Evolutionary conservation across 108 stramenopile species (phyloP).

Genomic region (Discostella stelligeroides): DNA sequence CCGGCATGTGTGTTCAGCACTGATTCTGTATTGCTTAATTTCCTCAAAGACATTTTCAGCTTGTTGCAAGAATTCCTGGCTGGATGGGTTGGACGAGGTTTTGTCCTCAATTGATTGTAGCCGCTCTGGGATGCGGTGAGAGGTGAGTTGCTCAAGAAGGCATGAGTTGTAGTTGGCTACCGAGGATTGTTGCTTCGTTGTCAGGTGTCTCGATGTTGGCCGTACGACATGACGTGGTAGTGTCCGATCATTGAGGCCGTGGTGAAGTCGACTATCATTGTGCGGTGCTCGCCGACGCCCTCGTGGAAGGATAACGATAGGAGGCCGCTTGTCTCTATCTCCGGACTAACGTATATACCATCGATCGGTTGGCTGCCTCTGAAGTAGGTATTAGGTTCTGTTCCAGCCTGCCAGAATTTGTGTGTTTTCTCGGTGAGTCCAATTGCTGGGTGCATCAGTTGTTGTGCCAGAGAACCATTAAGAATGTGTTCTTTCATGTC

Average conservation of each 20-base stretch:
- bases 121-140: neutral
- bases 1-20: neutral
- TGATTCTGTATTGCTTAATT: neutral
- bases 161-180: neutral
- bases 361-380: neutral
- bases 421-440: neutral
- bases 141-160: neutral
- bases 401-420: neutral
- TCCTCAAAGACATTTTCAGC: neutral
- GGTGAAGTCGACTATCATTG: neutral
- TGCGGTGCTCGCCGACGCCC: neutral
- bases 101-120: neutral
- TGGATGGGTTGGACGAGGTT: neutral
- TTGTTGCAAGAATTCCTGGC: too few species aligned
- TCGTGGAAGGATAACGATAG: neutral
- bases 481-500: neutral
- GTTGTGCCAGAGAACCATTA: neutral
- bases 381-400: neutral
- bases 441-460: neutral
- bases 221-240: neutral
- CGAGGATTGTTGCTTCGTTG: neutral
- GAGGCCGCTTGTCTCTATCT: neutral
- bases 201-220: neutral
- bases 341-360: neutral
- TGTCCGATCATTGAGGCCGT: neutral